Conservation (phyloP, 192 early-diverging fungal genomes). For the Entomortierella parvispora region DNA sequence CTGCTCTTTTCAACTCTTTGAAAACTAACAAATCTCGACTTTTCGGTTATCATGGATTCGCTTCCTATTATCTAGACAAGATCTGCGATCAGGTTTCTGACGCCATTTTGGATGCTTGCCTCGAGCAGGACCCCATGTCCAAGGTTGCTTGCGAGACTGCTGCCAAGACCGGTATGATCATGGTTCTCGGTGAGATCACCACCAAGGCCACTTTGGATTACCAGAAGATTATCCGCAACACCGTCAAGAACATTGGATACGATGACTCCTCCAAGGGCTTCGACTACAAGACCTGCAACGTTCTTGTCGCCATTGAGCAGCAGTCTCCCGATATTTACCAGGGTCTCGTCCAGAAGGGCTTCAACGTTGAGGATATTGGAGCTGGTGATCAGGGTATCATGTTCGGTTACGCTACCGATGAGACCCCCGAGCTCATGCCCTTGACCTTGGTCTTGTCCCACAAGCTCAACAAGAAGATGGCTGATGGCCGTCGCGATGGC, state of each 20-base stretch:
- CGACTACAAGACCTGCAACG: conserved; percentile 99
- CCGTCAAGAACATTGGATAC: conserved; percentile 99
- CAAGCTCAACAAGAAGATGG: conserved; percentile 97
- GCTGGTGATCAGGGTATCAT: conserved; percentile 99
- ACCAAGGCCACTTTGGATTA: conserved; percentile 98
- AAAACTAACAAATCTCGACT: conserved; percentile 4
- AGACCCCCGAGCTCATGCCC: conserved; percentile 99
- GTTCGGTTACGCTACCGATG: conserved; percentile 97
- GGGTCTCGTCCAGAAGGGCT: conserved; percentile 93
- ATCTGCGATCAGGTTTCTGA: conserved; percentile 99
- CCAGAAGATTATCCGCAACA: conserved; percentile 99
- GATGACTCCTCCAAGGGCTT: conserved; percentile 99
- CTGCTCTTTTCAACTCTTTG: no score
- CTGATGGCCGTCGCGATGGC: conserved; percentile 94
- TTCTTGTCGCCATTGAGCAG: conserved; percentile 99
- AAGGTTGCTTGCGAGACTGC: conserved; percentile 99
- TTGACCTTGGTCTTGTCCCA: conserved; percentile 94
- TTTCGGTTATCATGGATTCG: background rate
- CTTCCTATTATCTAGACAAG: conserved; percentile 91
- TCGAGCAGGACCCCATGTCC: conserved; percentile 94
- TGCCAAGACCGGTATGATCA: conserved; percentile 99
- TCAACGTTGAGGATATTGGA: conserved; percentile 95
- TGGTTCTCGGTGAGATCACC: conserved; percentile 99
- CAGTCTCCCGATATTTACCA: conserved; percentile 99
- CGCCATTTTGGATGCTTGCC: conserved; percentile 97